Evolutionary conservation across 495 filamentous ascomycete species (phyloP).

Genomic region (Aspergillus nanangensis): DNA sequence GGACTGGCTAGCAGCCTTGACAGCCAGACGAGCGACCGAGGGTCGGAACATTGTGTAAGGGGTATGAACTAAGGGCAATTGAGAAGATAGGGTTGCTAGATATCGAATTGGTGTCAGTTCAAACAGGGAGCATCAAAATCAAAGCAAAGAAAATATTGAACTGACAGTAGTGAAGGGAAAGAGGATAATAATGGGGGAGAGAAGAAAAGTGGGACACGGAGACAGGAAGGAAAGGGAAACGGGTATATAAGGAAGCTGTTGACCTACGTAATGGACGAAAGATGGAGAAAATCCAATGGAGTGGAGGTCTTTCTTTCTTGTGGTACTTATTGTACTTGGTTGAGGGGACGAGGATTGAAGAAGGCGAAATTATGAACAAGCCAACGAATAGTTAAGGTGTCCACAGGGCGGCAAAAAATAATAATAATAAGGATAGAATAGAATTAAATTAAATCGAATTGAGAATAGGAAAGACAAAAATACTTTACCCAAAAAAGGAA

Average conservation of each 20-base stretch:
- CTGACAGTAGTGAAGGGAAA: background rate
- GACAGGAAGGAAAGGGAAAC: background rate
- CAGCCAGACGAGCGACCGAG: conserved; percentile 23
- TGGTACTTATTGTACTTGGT: no score
- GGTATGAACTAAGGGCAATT: background rate
- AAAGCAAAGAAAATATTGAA: background rate
- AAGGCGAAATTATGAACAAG: background rate
- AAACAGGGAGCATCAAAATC: background rate
- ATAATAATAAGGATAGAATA: conserved; percentile 1
- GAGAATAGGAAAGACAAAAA: conserved; percentile 7
- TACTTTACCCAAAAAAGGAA: background rate
- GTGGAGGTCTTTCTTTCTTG: background rate
- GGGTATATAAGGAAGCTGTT: conserved; percentile 1
- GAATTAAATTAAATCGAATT: no score
- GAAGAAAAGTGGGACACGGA: background rate
- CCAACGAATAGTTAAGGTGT: conserved; percentile 3
- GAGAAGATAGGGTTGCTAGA: background rate
- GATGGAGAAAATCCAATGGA: background rate
- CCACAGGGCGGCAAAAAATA: conserved; percentile 11
- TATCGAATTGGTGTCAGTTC: background rate
- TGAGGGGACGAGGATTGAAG: conserved; percentile 3
- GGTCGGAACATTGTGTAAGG: conserved; percentile 29
- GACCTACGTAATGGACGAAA: background rate
- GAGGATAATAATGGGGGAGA: background rate
- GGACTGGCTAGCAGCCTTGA: conserved; percentile 19